Evolutionary conservation across 169 alveolate genomes (phyloP).

Genomic region (Babesia gibsoni): DNA sequence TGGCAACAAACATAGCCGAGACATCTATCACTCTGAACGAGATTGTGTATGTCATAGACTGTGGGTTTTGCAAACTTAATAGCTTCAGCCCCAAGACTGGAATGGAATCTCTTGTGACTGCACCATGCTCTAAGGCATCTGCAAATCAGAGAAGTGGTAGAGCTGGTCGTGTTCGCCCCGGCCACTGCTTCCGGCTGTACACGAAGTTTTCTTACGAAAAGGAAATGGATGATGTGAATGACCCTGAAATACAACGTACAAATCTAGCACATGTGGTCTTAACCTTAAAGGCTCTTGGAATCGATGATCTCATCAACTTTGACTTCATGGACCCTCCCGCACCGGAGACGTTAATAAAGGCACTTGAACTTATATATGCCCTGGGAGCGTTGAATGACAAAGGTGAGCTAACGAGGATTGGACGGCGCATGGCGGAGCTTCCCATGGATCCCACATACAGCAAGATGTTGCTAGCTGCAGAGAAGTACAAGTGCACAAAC

Average conservation of each 20-base stretch:
- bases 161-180: conserved; percentile 99
- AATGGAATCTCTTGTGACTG: conserved; percentile 95
- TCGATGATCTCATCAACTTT: conserved; percentile 97
- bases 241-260: conserved; percentile 96
- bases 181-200: conserved; percentile 96
- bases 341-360: conserved; percentile 93
- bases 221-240: conserved; percentile 93
- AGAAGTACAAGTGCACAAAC: conserved; percentile 93
- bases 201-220: conserved; percentile 94
- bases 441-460: conserved; percentile 98
- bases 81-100: conserved; percentile 97
- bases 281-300: conserved; percentile 88
- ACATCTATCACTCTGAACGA: conserved; percentile 98
- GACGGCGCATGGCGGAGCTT: conserved; percentile 99
- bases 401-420: conserved; percentile 94
- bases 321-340: conserved; percentile 99
- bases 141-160: conserved; percentile 99
- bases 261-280: conserved; percentile 92
- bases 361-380: conserved; percentile 96
- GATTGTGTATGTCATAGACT: conserved; percentile 94
- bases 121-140: conserved; percentile 98
- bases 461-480: conserved; percentile 88
- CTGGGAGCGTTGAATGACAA: conserved; percentile 96
- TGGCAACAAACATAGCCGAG: conserved; percentile 99
- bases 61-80: conserved; percentile 98